Evolutionary conservation across 352 stramenopile species (phyloP).

Genomic region (Pythium insidiosum): DNA sequence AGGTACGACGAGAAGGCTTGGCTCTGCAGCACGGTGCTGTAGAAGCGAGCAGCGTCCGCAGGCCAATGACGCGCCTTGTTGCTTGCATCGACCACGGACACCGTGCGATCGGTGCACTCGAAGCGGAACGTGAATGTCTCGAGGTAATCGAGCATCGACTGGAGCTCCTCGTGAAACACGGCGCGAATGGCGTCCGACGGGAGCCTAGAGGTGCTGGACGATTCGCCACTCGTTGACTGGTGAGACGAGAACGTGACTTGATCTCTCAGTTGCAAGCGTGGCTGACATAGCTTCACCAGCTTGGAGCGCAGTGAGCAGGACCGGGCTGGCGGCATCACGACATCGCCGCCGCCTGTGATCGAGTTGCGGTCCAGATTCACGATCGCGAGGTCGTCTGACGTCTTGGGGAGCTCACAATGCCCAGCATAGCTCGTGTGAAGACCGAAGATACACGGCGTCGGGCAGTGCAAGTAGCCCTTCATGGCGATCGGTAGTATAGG

Average conservation of each 20-base stretch:
- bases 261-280: slow-evolving; percentile 27
- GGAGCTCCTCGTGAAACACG: slow-evolving; percentile 32
- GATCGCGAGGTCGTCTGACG: slow-evolving; percentile 38
- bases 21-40: slow-evolving; percentile 37
- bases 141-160: slow-evolving; percentile 29
- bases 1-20: slow-evolving; percentile 52
- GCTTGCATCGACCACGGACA: slow-evolving; percentile 42
- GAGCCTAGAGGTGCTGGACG: slow-evolving; percentile 6
- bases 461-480: slow-evolving; percentile 63
- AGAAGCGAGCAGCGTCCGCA: slow-evolving; percentile 29
- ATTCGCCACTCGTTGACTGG: not conserved
- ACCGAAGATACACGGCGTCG: slow-evolving; percentile 74
- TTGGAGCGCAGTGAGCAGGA: slow-evolving; percentile 26
- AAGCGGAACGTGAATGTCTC: slow-evolving; percentile 62
- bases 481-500: slow-evolving; percentile 54
- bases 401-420: slow-evolving; percentile 31
- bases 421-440: slow-evolving; percentile 53
- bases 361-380: slow-evolving; percentile 52
- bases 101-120: slow-evolving; percentile 21
- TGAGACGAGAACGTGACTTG: slow-evolving; percentile 10
- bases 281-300: slow-evolving; percentile 30
- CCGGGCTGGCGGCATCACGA: slow-evolving; percentile 26
- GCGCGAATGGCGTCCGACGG: slow-evolving; percentile 17
- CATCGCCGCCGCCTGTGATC: slow-evolving; percentile 37
- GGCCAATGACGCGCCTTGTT: slow-evolving; percentile 26